Percentiles rank a stretch among this genome's conserved stretches.
phyloP scores from a whole-genome alignment of 83 land plant species.

The Picea engelmannii region DNA sequence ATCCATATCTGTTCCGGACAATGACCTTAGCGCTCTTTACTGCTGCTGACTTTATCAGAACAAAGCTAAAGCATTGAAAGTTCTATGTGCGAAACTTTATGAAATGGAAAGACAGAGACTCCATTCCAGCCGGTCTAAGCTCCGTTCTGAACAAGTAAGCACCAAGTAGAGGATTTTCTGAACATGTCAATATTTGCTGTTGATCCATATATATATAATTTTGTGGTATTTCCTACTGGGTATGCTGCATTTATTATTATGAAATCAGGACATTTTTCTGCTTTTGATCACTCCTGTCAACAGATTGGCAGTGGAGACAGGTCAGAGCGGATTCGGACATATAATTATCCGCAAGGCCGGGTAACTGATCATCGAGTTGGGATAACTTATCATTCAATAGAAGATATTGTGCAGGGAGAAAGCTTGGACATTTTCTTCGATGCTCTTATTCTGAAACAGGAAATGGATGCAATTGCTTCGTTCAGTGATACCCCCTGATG shows the following conservation, averaged over 20 bases:
- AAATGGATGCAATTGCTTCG: slow-evolving; percentile 82
- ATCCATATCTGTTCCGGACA: neutral
- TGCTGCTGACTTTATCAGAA: slow-evolving; percentile 49
- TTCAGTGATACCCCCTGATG: slow-evolving; percentile 27
- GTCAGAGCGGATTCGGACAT: slow-evolving; percentile 93
- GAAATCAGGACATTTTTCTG: neutral
- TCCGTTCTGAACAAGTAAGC: slow-evolving; percentile 82
- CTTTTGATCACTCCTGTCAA: neutral
- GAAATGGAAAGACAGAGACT: slow-evolving; percentile 79
- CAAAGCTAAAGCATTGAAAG: slow-evolving; percentile 91
- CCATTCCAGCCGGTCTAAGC: slow-evolving; percentile 69
- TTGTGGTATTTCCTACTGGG: neutral
- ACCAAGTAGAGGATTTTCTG: neutral
- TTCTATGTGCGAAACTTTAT: slow-evolving; percentile 85
- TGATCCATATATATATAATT: neutral
- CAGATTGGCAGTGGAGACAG: slow-evolving; percentile 97
- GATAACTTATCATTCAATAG: slow-evolving; percentile 82
- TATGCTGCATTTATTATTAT: neutral
- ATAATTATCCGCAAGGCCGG: slow-evolving; percentile 94
- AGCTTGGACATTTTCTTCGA: slow-evolving; percentile 80
- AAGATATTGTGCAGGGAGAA: slow-evolving; percentile 84
- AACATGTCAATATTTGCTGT: neutral
- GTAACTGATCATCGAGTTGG: slow-evolving; percentile 98
- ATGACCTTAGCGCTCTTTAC: neutral
- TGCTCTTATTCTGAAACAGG: slow-evolving; percentile 77